These are phyloP conservation scores for Euptelea pleiosperma DNA, from an alignment of 164 flowering plant species.

Conservation along the genomic window DNA sequence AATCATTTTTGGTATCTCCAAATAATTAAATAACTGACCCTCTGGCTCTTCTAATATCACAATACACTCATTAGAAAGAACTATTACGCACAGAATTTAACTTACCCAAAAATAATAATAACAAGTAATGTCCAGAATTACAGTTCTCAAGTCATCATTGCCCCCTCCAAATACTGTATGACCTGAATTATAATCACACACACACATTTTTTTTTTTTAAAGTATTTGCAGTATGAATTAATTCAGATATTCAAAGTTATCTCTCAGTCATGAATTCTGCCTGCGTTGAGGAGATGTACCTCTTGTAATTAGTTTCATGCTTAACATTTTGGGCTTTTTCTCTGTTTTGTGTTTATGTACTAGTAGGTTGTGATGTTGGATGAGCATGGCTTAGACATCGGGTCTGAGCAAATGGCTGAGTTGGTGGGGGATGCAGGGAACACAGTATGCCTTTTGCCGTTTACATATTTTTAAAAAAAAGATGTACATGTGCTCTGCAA, in stretches of 20 bases:
- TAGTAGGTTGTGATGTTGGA: slow-evolving; percentile 78
- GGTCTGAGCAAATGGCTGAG: slow-evolving; percentile 86
- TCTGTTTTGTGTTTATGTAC: background rate
- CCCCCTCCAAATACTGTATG: too few species aligned
- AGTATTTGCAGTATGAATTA: too few species aligned
- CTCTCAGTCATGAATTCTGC: background rate
- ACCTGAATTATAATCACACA: too few species aligned
- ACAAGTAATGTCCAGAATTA: too few species aligned
- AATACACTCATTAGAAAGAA: too few species aligned
- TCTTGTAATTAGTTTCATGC: background rate
- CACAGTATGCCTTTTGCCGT: slow-evolving; percentile 39
- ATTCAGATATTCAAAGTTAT: background rate
- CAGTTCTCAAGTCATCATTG: too few species aligned
- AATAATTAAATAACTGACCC: too few species aligned
- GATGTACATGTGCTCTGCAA: background rate
- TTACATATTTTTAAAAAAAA: background rate
- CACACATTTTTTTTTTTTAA: too few species aligned
- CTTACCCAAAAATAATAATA: too few species aligned
- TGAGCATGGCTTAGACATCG: slow-evolving; percentile 65
- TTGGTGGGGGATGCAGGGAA: slow-evolving; percentile 70
- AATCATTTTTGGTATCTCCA: too few species aligned
- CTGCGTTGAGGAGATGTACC: background rate
- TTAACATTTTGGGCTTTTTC: background rate
- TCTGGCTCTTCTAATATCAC: too few species aligned
- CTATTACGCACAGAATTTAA: too few species aligned